Conservation (phyloP, 805 yeast species). For the Starmerella tilneyi region DNA sequence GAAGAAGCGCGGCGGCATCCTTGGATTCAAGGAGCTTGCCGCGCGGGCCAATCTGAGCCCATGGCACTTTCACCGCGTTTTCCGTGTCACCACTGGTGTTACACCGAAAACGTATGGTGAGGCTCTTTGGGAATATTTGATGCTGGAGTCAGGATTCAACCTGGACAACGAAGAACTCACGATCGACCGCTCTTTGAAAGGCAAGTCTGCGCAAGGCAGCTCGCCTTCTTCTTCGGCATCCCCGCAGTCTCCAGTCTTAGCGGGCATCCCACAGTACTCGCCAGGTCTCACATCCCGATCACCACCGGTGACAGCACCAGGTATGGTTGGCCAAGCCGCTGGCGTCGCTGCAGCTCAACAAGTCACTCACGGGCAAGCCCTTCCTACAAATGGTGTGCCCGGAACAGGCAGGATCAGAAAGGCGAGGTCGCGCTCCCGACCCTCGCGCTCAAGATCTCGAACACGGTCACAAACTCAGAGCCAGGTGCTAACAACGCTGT, state of each 20-base stretch:
- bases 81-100: conserved; percentile 72
- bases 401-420: conserved; percentile 19
- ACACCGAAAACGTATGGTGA: conserved; percentile 88
- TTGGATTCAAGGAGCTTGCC: conserved; percentile 72
- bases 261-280: neutral
- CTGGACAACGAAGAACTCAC: conserved; percentile 22
- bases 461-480: conserved; percentile 14
- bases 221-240: conserved; percentile 10
- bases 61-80: conserved; percentile 90
- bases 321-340: neutral
- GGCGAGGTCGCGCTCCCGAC: conserved; percentile 18
- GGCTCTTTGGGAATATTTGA: conserved; percentile 43
- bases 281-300: neutral
- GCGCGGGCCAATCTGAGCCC: conserved; percentile 73
- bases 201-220: conserved; percentile 4
- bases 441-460: conserved; percentile 19
- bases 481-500: conserved; percentile 11
- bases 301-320: neutral
- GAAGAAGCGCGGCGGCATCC: conserved; percentile 33
- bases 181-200: conserved; percentile 8
- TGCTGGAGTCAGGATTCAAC: conserved; percentile 25
- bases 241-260: conserved; percentile 7
- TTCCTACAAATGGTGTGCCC: conserved; percentile 11
- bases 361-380: neutral
- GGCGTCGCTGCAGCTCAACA: neutral